These are phyloP conservation scores for Botrytis deweyae DNA, from an alignment of 2,329 filamentous ascomycete species.

Conservation along the genomic window DNA sequence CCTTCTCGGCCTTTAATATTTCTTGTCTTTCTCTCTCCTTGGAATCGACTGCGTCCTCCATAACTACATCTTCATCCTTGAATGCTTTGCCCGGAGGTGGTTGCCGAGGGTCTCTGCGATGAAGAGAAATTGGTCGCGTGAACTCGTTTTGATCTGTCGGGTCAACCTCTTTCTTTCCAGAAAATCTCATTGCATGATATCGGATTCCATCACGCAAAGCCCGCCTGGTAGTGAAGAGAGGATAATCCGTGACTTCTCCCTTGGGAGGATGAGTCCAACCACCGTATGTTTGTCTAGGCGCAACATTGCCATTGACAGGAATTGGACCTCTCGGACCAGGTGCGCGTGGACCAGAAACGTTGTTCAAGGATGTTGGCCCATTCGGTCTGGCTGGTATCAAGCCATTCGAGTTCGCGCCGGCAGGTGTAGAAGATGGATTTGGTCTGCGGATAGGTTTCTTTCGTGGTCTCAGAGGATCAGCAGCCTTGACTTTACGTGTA, in stretches of 20 bases:
- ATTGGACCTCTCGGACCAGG: slow-evolving; percentile 34
- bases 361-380: slow-evolving; percentile 21
- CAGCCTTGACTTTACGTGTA: slow-evolving; percentile 50
- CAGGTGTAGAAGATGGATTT: slow-evolving; percentile 32
- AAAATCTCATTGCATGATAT: slow-evolving; percentile 82
- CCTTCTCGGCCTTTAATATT: slow-evolving; percentile 72
- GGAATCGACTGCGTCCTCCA: slow-evolving; percentile 48
- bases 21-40: slow-evolving; percentile 64
- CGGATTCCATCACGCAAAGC: slow-evolving; percentile 76
- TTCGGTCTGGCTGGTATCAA: slow-evolving; percentile 11
- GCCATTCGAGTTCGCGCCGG: slow-evolving; percentile 29
- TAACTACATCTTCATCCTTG: slow-evolving; percentile 55
- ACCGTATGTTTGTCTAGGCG: slow-evolving; percentile 44
- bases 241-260: slow-evolving; percentile 53
- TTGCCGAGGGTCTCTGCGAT: slow-evolving; percentile 81
- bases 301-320: slow-evolving; percentile 12
- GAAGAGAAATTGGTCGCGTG: slow-evolving; percentile 80
- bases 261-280: slow-evolving; percentile 59
- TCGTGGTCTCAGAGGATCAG: slow-evolving; percentile 64
- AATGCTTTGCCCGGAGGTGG: slow-evolving; percentile 62
- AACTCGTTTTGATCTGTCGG: slow-evolving; percentile 73
- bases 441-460: slow-evolving; percentile 50
- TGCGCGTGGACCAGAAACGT: slow-evolving; percentile 14
- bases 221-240: slow-evolving; percentile 80
- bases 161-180: slow-evolving; percentile 62